Conservation (phyloP, 371 early-diverging fungal genomes). For the Neoconidiobolus thromboides region DNA sequence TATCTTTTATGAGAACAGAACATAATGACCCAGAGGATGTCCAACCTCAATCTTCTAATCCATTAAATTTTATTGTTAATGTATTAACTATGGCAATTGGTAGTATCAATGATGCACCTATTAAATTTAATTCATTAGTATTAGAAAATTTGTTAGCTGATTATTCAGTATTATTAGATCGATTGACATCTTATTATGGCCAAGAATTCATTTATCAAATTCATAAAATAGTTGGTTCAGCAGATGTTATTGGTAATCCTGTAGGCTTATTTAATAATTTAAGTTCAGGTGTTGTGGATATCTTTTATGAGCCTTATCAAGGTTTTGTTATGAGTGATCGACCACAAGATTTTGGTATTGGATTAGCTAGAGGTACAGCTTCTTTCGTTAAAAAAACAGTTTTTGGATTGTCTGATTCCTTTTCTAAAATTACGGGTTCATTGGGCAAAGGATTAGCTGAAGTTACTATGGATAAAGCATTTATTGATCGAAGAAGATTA, state of each 20-base stretch:
- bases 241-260: constrained; percentile 95
- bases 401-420: constrained; percentile 86
- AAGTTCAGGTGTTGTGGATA: constrained; percentile 82
- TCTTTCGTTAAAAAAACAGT: constrained; percentile 89
- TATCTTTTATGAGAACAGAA: constrained; percentile 83
- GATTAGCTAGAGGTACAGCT: constrained; percentile 82
- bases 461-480: constrained; percentile 85
- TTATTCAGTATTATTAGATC: constrained; percentile 49
- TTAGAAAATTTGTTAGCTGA: constrained; percentile 76
- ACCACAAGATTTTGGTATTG: constrained; percentile 89
- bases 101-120: constrained; percentile 70
- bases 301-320: constrained; percentile 96
- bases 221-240: constrained; percentile 87
- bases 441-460: constrained; percentile 92
- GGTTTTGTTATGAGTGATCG: constrained; percentile 88
- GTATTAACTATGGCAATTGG: constrained; percentile 93
- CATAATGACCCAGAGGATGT: constrained; percentile 18
- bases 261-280: constrained; percentile 90
- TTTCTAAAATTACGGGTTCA: constrained; percentile 88
- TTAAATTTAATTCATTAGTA: constrained; percentile 75
- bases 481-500: constrained; percentile 67
- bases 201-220: constrained; percentile 81
- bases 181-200: constrained; percentile 66
- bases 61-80: constrained; percentile 44
- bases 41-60: constrained; percentile 18